phyloP scores from a whole-genome alignment of 768 basidiomycete genomes.

The Rhodotorula sphaerocarpa region DNA sequence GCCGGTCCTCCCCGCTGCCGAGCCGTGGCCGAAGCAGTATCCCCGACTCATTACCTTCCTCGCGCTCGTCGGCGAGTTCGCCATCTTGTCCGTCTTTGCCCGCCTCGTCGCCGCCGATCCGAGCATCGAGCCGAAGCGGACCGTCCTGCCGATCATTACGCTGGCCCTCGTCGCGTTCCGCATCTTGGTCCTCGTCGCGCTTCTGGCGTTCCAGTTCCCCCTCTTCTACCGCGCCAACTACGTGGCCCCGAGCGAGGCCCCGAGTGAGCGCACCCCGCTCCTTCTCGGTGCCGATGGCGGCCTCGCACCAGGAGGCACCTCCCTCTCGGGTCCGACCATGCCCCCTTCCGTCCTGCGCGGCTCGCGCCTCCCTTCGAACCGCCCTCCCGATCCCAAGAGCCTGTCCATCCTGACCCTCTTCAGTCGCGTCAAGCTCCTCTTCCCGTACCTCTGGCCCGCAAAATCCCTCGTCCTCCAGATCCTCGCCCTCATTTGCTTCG shows the following conservation, averaged over 20 bases:
- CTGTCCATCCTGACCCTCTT: slow-evolving; percentile 50
- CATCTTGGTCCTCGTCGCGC: slow-evolving; percentile 27
- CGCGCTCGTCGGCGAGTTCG: slow-evolving; percentile 56
- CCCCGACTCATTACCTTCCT: slow-evolving; percentile 47
- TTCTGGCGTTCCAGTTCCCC: slow-evolving; percentile 27
- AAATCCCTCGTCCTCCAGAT: slow-evolving; percentile 60
- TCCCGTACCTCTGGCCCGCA: slow-evolving; percentile 78
- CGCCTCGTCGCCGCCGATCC: slow-evolving; percentile 44
- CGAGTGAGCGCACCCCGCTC: slow-evolving; percentile 23
- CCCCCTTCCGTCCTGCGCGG: slow-evolving; percentile 9
- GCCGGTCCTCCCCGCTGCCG: slow-evolving; percentile 58
- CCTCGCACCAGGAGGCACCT: slow-evolving; percentile 1
- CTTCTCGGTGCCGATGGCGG: slow-evolving; percentile 1
- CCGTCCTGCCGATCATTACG: slow-evolving; percentile 47
- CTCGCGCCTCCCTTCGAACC: slow-evolving; percentile 41
- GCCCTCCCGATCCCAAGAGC: slow-evolving; percentile 51
- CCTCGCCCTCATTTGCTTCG: slow-evolving; percentile 59
- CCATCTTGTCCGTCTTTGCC: slow-evolving; percentile 54
- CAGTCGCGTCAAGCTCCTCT: slow-evolving; percentile 57
- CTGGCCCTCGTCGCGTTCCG: slow-evolving; percentile 30
- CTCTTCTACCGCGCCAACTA: slow-evolving; percentile 22
- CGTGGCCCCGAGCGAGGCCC: not conserved
- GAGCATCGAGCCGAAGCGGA: slow-evolving; percentile 36
- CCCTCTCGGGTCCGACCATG: not conserved
- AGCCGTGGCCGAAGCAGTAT: slow-evolving; percentile 47